A percentile compares a stretch with the other conserved stretches of the same genome.
These are phyloP conservation scores for Dalbergia oliveri DNA, from an alignment of 306 rosid genomes.

Conservation along the genomic window DNA sequence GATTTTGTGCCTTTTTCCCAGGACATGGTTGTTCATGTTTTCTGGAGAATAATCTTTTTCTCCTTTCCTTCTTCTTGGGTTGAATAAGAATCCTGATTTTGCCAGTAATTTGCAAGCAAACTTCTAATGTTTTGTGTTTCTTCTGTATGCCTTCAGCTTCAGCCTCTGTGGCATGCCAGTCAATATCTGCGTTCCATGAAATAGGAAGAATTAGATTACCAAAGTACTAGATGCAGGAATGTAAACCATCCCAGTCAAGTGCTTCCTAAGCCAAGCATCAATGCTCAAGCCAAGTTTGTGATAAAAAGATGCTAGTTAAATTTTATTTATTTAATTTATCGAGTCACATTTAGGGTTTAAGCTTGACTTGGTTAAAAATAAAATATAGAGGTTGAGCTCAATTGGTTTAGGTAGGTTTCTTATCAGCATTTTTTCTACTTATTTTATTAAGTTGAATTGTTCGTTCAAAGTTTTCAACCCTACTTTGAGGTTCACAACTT, in stretches of 20 bases:
- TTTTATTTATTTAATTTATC: too few relatives aligned
- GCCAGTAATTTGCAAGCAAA: background rate
- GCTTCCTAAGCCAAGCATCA: background rate
- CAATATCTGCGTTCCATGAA: background rate
- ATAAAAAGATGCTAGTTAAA: background rate
- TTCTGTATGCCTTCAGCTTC: background rate
- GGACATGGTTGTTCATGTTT: conserved; percentile 38
- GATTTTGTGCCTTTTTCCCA: conserved; percentile 22
- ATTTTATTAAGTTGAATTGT: background rate
- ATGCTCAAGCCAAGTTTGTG: background rate
- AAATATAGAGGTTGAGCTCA: background rate
- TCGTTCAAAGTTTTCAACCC: background rate
- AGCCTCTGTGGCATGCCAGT: background rate
- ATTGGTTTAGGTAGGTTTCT: background rate
- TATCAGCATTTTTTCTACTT: background rate
- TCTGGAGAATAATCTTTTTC: conserved; percentile 3
- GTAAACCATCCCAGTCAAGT: background rate
- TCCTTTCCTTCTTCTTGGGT: background rate
- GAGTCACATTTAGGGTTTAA: too few relatives aligned
- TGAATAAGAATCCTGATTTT: conserved; percentile 5
- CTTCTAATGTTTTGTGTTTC: background rate
- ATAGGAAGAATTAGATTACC: background rate
- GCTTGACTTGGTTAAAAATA: background rate
- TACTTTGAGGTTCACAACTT: too few relatives aligned
- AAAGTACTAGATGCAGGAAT: too few relatives aligned